Evolutionary conservation across 805 yeast genomes (phyloP), one percentile per base, ranked within the genome.

Genomic region (Metschnikowia lachancei): DNA sequence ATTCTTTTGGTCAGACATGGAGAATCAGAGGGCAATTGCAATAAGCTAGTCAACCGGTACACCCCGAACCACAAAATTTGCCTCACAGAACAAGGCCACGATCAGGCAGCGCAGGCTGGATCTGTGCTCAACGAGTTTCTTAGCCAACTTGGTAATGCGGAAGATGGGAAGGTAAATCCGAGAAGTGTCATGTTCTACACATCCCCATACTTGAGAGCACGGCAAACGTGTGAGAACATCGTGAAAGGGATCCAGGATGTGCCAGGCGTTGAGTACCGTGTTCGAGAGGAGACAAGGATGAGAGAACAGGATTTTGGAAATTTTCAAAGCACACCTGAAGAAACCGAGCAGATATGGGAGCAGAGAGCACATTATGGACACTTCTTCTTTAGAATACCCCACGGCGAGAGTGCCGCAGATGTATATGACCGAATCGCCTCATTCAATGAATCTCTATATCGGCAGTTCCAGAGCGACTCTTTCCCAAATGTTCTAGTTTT

Each of bases 231-330:
- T 30, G 77, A 84, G 43, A 84, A 85, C 18, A 76, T 91, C 8
- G 60, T 85, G 2, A 75, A 78, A 31, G 85, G 83, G 1, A 74
- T 81, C 51, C 67, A 68, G 67, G 59, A 67, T 61, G 55, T 82
- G 9, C 69, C 72, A 4, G 70, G 63, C 1, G 66, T 71, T 1
- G 55, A 57, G 3, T 83, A 80, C 55, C 72, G 76, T 32, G 78
- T 85, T 2, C 76, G 81, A 54, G 97, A 91, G 63, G 97, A 91
- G 61, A 96, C 97, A 11, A 69, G 97, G 45, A 80, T 91, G 79
- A 74, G 97, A 52, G 97, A 91, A 61, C 97, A 91, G 65, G 97
- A 91, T 64, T 91, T 91, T 61, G 97, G 97, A 17, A 90, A 90
- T 62, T 90, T 89, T 65, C 97, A 90, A 67, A 81, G 85, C 45